phyloP scores from a whole-genome alignment of 495 filamentous ascomycete genomes.

The Penicillium fimorum region DNA sequence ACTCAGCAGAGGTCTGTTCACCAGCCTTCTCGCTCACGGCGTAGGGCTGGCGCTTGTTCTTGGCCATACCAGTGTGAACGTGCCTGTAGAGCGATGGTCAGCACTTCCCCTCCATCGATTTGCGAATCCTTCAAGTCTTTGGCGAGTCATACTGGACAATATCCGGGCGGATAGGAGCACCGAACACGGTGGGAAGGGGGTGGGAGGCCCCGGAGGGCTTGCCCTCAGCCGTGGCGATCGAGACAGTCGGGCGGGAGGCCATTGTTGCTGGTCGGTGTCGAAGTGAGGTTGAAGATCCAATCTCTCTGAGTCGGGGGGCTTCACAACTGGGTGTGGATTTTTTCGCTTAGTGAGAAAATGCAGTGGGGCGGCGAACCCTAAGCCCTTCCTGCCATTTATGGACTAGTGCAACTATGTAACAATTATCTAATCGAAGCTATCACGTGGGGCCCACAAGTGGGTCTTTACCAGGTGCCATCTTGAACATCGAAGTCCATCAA shows the following conservation, averaged over 20 bases:
- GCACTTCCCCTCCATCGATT: slow-evolving; percentile 26
- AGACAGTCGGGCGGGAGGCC: slow-evolving; percentile 93
- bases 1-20: slow-evolving; percentile 99
- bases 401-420: slow-evolving; percentile 5
- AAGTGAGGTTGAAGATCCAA: slow-evolving; percentile 47
- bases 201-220: slow-evolving; percentile 79
- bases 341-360: slow-evolving; percentile 44
- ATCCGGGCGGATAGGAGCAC: slow-evolving; percentile 93
- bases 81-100: slow-evolving; percentile 51
- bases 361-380: slow-evolving; percentile 36
- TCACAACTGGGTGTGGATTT: slow-evolving; percentile 39
- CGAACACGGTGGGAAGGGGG: slow-evolving; percentile 92
- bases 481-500: not conserved
- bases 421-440: slow-evolving; percentile 3
- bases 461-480: not conserved
- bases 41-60: slow-evolving; percentile 99
- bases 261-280: slow-evolving; percentile 61
- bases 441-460: slow-evolving; percentile 3
- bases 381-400: slow-evolving; percentile 34
- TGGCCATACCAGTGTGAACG: slow-evolving; percentile 98
- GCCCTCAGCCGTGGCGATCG: slow-evolving; percentile 91
- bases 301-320: slow-evolving; percentile 30
- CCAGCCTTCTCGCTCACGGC: slow-evolving; percentile 99
- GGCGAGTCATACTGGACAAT: slow-evolving; percentile 78
- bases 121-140: slow-evolving; percentile 15